These are phyloP conservation scores for Trichosporon sp. DNA, from an alignment of 1,284 basidiomycete species.

Conservation along the genomic window DNA sequence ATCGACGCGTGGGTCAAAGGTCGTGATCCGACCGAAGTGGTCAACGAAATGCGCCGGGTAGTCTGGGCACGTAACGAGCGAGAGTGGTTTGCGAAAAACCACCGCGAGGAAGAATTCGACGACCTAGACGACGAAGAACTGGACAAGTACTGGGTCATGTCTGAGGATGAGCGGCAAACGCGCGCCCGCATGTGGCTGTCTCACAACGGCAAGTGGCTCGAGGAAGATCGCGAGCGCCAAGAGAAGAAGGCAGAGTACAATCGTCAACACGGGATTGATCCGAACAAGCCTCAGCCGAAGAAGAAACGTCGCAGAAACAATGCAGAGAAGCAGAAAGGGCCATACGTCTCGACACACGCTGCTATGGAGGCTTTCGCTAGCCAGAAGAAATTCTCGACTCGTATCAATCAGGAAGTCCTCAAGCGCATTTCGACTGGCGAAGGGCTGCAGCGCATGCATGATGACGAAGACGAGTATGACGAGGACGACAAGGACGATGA, in stretches of 20 bases:
- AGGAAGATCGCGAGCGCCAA: constrained; percentile 61
- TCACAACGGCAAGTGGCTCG: constrained; percentile 87
- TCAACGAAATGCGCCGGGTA: constrained; percentile 55
- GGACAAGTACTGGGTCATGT: constrained; percentile 69
- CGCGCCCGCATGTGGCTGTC: constrained; percentile 97
- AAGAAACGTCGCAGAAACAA: constrained; percentile 16
- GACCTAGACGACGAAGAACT: constrained; percentile 91
- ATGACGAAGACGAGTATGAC: constrained; percentile 22
- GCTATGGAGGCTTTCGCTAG: constrained; percentile 33
- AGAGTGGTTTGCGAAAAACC: constrained; percentile 31
- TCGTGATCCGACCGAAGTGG: constrained; percentile 32
- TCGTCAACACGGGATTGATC: constrained; percentile 29
- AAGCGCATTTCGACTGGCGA: constrained; percentile 1
- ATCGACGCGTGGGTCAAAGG: constrained; percentile 33
- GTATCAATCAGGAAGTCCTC: constrained; percentile 38
- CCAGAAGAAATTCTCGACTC: constrained; percentile 37
- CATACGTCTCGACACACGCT: constrained; percentile 29
- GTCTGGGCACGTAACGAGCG: constrained; percentile 32
- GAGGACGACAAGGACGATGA: constrained; percentile 10
- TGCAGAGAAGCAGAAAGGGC: constrained; percentile 26
- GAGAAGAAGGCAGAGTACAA: constrained; percentile 29
- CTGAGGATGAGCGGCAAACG: constrained; percentile 76
- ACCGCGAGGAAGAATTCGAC: constrained; percentile 49
- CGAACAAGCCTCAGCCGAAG: constrained; percentile 14
- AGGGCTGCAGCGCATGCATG: constrained; percentile 23